Evolutionary conservation across 306 rosid species (phyloP).

Genomic region (Herpetospermum pedunculosum): DNA sequence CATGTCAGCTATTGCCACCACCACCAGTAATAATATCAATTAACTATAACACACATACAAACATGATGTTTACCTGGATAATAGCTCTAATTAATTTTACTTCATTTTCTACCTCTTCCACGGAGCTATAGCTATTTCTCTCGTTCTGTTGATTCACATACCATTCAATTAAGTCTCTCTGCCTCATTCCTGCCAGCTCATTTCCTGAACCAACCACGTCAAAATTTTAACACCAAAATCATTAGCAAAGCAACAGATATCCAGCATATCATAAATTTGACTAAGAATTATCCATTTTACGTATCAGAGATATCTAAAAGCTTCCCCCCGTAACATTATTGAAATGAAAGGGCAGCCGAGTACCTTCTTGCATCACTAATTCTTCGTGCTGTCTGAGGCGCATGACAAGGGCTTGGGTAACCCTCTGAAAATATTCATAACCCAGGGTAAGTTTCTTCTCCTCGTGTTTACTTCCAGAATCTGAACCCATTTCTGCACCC

Average conservation of each 20-base stretch:
- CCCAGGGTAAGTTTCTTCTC: constrained; percentile 62
- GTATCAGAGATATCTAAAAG: background rate
- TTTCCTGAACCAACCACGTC: constrained; percentile 37
- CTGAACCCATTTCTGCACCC: constrained; percentile 41
- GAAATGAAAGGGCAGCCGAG: constrained; percentile 13
- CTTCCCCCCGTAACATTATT: background rate
- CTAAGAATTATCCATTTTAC: background rate
- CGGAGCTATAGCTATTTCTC: constrained; percentile 54
- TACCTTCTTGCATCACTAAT: constrained; percentile 44
- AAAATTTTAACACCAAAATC: constrained; percentile 1
- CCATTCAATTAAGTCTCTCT: constrained; percentile 82
- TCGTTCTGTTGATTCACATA: constrained; percentile 76
- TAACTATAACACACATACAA: background rate
- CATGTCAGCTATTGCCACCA: background rate
- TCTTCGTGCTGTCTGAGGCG: constrained; percentile 90
- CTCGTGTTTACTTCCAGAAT: constrained; percentile 25
- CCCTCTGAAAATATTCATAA: constrained; percentile 75
- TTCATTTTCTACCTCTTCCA: constrained; percentile 62
- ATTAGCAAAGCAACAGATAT: background rate
- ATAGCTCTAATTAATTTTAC: constrained; percentile 68
- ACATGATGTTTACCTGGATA: constrained; percentile 63
- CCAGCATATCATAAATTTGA: background rate
- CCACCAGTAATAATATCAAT: background rate
- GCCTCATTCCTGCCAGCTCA: constrained; percentile 91
- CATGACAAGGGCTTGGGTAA: constrained; percentile 81